Base-by-base conservation (phyloP, 352 stramenopile genomes). In the Phytophthora kernoviae region DNA sequence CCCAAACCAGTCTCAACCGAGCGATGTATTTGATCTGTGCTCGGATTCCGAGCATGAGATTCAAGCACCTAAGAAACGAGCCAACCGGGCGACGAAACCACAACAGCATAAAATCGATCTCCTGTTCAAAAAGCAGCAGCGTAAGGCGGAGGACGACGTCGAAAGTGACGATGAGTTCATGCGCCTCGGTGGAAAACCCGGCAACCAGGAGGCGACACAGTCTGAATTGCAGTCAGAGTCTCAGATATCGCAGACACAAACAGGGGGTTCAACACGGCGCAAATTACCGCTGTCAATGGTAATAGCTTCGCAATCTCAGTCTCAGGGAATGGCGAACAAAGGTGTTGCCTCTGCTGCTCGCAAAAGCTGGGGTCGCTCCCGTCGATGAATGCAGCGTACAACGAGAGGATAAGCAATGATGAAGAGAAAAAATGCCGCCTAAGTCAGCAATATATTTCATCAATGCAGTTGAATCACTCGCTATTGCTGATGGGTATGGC, bases 271-370 rank as follows among this genome's bases (percentile, higher is more conserved):
- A 12, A 84, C 82, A 41, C 75, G 84, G 4, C 79, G 83, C 45
- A 93, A 88, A 51, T 54, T 93, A 32, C 83, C 83, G 24, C 37
- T 93, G 64, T 93, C 83, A 11, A 90, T 91, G 83, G 42, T 83
- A 0, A 57, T 74, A 40, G 61, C 68, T 7, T 92, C 82, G 7
- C 82, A 90, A 53, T 73, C 70, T 26, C 68, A 77, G 24, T 77
- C 58, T 41, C 63, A 70, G 58, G 58, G 60, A 42, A 34, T 33
- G 11, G 69, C 52, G 32, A 72, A 48, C 48, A 52, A 54, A 32
- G 37, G 48, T 21, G 36, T 62, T 22, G 47, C 61, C 1, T 68
- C 76, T 2, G 52, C 74, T 43, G 64, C 77, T 50, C 79, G 79
- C 7, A 88, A 89, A 73, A 71, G 77, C 12, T 92, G 80, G 81